A percentile compares a stretch with the other conserved stretches of the same genome.
These are phyloP conservation scores for Eucalyptus pauciflora DNA, from an alignment of 345 rosid genomes.

Conservation along the genomic window DNA sequence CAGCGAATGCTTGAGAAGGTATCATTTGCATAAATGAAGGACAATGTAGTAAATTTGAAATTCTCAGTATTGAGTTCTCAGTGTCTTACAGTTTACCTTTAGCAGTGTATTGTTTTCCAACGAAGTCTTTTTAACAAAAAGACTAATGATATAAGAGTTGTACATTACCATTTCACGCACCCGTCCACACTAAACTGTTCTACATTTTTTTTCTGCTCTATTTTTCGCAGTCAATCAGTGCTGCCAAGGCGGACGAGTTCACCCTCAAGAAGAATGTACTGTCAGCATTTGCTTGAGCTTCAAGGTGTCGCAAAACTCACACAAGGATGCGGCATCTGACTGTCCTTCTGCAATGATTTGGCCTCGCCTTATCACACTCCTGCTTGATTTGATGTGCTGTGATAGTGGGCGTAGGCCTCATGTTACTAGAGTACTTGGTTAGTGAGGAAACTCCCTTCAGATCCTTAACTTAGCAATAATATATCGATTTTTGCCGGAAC, in stretches of 20 bases:
- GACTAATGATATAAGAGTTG: not conserved
- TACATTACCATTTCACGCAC: not conserved
- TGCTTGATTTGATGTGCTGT: not conserved
- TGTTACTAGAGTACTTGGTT: not conserved
- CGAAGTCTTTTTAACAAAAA: not conserved
- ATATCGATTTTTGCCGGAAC: not conserved
- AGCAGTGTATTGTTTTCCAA: not conserved
- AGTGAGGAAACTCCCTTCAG: not conserved
- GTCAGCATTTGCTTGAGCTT: constrained; percentile 5
- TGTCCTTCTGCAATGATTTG: not conserved
- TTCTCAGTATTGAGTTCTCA: not conserved
- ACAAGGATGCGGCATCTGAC: not conserved
- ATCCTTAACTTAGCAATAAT: not conserved
- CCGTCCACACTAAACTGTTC: not conserved
- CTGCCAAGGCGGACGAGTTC: constrained; percentile 76
- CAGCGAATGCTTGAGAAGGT: constrained; percentile 86
- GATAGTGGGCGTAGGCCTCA: not conserved
- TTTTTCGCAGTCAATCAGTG: constrained; percentile 68
- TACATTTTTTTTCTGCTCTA: not conserved
- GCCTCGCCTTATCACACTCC: not conserved
- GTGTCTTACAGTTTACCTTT: not conserved
- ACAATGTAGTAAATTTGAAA: not conserved
- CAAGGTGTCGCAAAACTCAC: not conserved
- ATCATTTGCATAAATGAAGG: not conserved
- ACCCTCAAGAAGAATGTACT: constrained; percentile 76